These are phyloP conservation scores for Clarireedia hainanense DNA, from an alignment of 2,329 filamentous ascomycete genomes.

Conservation along the genomic window DNA sequence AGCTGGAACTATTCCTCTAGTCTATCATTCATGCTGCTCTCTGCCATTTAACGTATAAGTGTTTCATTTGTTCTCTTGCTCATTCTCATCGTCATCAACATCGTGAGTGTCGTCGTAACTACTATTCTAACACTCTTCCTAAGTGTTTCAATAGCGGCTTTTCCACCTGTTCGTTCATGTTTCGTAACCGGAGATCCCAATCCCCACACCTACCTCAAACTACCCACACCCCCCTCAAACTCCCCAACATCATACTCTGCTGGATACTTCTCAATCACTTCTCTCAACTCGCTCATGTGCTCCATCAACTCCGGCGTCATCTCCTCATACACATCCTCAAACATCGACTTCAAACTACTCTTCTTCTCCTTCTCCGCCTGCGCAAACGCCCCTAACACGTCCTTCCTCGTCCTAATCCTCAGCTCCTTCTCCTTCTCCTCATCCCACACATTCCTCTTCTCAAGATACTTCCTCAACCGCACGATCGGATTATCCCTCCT, in stretches of 20 bases:
- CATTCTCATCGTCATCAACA: too few species aligned
- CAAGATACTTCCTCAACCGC: slow-evolving; percentile 82
- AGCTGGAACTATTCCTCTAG: too few species aligned
- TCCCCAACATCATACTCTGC: slow-evolving; percentile 80
- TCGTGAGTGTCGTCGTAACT: too few species aligned
- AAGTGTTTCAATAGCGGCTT: too few species aligned
- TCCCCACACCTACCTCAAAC: slow-evolving; percentile 6
- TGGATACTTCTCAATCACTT: slow-evolving; percentile 78
- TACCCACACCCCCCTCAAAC: slow-evolving; percentile 59
- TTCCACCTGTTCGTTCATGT: background rate
- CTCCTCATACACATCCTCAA: slow-evolving; percentile 84
- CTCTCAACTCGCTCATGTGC: slow-evolving; percentile 70
- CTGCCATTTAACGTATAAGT: too few species aligned
- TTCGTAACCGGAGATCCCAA: too few species aligned
- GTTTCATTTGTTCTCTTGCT: too few species aligned
- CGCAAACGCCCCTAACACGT: slow-evolving; percentile 76
- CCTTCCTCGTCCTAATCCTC: slow-evolving; percentile 57
- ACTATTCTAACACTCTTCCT: too few species aligned
- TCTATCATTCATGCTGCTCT: too few species aligned
- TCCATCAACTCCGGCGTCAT: slow-evolving; percentile 68
- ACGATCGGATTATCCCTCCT: slow-evolving; percentile 82
- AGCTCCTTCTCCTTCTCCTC: slow-evolving; percentile 72
- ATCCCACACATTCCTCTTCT: slow-evolving; percentile 74
- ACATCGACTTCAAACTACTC: slow-evolving; percentile 62
- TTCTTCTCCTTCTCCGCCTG: slow-evolving; percentile 78